phyloP scores from a whole-genome alignment of 768 basidiomycete species.

The Symmetrospora coprosmae region DNA sequence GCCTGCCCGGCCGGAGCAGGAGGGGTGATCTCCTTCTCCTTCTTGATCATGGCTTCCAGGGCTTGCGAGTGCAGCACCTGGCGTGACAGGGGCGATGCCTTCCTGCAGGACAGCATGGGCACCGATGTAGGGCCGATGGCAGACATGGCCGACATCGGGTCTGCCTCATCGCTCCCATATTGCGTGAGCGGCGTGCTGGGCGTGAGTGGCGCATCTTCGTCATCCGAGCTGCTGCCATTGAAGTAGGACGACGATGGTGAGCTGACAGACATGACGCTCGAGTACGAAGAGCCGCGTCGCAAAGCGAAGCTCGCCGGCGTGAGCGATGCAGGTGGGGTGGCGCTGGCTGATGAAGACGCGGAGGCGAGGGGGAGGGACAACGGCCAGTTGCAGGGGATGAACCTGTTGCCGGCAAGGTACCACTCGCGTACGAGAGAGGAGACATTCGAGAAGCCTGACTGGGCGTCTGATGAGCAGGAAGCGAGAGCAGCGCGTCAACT shows the following conservation, averaged over 20 bases:
- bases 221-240: constrained; percentile 6
- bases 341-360: too few species aligned
- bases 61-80: not conserved
- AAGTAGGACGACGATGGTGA: not conserved
- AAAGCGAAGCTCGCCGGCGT: not conserved
- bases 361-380: too few species aligned
- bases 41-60: not conserved
- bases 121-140: not conserved
- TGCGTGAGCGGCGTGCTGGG: constrained; percentile 12
- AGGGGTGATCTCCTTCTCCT: not conserved
- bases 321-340: constrained; percentile 2
- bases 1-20: too few species aligned
- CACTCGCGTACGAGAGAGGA: constrained; percentile 84
- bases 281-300: constrained; percentile 8
- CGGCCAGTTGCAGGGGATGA: too few species aligned
- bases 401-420: constrained; percentile 70
- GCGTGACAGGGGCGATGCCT: not conserved
- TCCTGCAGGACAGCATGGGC: not conserved
- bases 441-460: constrained; percentile 88
- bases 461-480: too few species aligned
- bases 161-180: constrained; percentile 8
- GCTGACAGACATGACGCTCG: not conserved
- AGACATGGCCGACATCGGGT: not conserved
- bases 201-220: constrained; percentile 14
- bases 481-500: too few species aligned